phyloP scores from a whole-genome alignment of 2,329 filamentous ascomycete species.

The Penicillium sp. region DNA sequence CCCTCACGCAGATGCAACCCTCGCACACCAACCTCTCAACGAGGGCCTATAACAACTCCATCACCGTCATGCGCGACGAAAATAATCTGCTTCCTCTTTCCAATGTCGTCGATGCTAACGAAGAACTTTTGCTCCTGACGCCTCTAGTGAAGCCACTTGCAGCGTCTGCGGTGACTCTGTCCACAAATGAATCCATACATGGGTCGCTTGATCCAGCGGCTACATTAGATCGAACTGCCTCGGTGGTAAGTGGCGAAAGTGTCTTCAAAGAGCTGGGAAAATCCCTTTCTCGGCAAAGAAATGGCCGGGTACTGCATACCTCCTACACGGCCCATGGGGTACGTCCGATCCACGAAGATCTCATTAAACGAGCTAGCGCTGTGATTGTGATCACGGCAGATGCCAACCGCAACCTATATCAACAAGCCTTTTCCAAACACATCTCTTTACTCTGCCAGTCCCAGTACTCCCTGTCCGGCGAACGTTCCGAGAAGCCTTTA shows the following conservation, averaged over 20 bases:
- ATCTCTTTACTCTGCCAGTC: conserved; percentile 83
- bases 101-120: conserved; percentile 75
- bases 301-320: conserved; percentile 85
- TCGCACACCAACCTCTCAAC: conserved; percentile 79
- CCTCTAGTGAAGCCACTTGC: conserved; percentile 90
- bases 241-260: conserved; percentile 85
- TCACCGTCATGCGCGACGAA: conserved; percentile 89
- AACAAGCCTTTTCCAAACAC: conserved; percentile 92
- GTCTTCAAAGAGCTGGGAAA: conserved; percentile 89
- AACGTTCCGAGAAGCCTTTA: conserved; percentile 69
- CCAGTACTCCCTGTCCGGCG: conserved; percentile 39
- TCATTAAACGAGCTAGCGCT: conserved; percentile 83
- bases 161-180: conserved; percentile 79
- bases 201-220: conserved; percentile 56
- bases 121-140: conserved; percentile 86
- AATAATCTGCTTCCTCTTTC: conserved; percentile 80
- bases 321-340: conserved; percentile 95
- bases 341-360: conserved; percentile 85
- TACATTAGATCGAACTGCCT: conserved; percentile 57
- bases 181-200: conserved; percentile 51
- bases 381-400: conserved; percentile 92
- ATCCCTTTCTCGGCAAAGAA: conserved; percentile 80
- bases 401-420: conserved; percentile 89
- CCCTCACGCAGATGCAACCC: conserved; percentile 78
- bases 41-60: conserved; percentile 86